These are phyloP conservation scores for Hypomontagnella submonticulosa DNA, from an alignment of 495 filamentous ascomycete species.

Conservation along the genomic window DNA sequence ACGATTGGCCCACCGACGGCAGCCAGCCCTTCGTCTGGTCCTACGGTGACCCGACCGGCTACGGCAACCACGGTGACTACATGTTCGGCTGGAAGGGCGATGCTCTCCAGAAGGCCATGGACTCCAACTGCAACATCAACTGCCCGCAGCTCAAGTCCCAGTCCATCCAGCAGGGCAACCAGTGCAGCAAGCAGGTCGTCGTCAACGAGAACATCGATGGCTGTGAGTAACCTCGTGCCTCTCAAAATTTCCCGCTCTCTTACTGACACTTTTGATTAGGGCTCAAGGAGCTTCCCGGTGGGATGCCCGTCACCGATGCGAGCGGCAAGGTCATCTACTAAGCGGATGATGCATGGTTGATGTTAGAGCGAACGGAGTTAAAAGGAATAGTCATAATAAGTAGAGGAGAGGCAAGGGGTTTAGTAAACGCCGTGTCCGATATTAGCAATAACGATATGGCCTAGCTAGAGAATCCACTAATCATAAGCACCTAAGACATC, in stretches of 20 bases:
- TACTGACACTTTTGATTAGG: constrained; percentile 24
- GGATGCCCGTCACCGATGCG: constrained; percentile 44
- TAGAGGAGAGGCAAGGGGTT: background rate
- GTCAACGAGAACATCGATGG: constrained; percentile 55
- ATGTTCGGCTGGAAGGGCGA: constrained; percentile 57
- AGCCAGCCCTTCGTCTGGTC: constrained; percentile 60
- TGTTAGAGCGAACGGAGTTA: constrained; percentile 5
- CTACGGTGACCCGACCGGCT: constrained; percentile 52
- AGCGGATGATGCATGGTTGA: constrained; percentile 1
- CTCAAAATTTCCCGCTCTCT: background rate
- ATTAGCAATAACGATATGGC: background rate
- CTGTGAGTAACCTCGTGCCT: constrained; percentile 40
- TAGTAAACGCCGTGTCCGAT: constrained; percentile 3
- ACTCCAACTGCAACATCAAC: constrained; percentile 52
- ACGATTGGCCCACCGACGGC: constrained; percentile 56
- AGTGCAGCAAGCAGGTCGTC: constrained; percentile 46
- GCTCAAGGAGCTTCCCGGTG: constrained; percentile 45
- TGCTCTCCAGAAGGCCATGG: constrained; percentile 53
- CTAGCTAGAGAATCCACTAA: background rate
- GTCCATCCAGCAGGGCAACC: constrained; percentile 52
- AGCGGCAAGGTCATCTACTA: constrained; percentile 36
- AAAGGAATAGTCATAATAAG: constrained; percentile 3
- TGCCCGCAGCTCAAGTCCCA: constrained; percentile 53
- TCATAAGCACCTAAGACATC: no score
- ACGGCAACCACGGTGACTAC: constrained; percentile 56